phyloP scores from a whole-genome alignment of 1,284 basidiomycete species.

The Porodaedalea pini region DNA sequence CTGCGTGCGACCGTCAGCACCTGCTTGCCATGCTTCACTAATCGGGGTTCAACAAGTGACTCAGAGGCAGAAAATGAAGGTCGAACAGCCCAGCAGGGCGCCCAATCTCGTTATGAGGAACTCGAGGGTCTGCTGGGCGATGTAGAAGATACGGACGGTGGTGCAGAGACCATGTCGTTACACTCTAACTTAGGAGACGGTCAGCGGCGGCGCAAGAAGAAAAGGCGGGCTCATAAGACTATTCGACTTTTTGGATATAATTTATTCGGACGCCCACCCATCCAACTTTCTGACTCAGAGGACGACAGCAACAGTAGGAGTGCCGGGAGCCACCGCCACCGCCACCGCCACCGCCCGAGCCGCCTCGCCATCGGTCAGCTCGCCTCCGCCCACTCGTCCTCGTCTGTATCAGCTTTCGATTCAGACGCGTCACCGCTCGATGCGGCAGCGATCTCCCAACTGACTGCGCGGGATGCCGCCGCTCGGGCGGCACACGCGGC shows the following conservation, averaged over 20 bases:
- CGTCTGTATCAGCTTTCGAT: slow-evolving; percentile 55
- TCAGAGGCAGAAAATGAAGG: slow-evolving; percentile 24
- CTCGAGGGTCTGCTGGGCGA: slow-evolving; percentile 55
- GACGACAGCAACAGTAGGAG: slow-evolving; percentile 32
- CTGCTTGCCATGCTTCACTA: slow-evolving; percentile 55
- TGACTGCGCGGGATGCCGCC: slow-evolving; percentile 37
- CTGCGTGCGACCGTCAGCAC: slow-evolving; percentile 52
- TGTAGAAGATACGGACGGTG: slow-evolving; percentile 41
- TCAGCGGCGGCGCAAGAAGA: slow-evolving; percentile 31
- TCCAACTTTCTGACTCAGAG: slow-evolving; percentile 55
- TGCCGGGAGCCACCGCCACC: slow-evolving; percentile 15
- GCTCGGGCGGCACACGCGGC: slow-evolving; percentile 30
- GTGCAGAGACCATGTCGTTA: slow-evolving; percentile 59
- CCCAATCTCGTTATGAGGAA: slow-evolving; percentile 49
- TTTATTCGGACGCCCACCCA: slow-evolving; percentile 56
- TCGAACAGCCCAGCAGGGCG: slow-evolving; percentile 35
- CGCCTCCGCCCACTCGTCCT: slow-evolving; percentile 26
- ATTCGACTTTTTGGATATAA: slow-evolving; percentile 61
- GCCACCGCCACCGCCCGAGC: neutral
- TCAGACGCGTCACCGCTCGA: slow-evolving; percentile 64
- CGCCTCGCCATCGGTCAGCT: neutral
- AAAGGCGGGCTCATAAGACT: slow-evolving; percentile 29
- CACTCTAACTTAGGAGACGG: slow-evolving; percentile 56
- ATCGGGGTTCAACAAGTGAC: neutral
- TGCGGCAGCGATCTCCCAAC: slow-evolving; percentile 45